Evolutionary conservation across 108 stramenopile species (phyloP), one percentile per base, ranked within the genome.

Genomic region (Cyclostephanos tholiformis): DNA sequence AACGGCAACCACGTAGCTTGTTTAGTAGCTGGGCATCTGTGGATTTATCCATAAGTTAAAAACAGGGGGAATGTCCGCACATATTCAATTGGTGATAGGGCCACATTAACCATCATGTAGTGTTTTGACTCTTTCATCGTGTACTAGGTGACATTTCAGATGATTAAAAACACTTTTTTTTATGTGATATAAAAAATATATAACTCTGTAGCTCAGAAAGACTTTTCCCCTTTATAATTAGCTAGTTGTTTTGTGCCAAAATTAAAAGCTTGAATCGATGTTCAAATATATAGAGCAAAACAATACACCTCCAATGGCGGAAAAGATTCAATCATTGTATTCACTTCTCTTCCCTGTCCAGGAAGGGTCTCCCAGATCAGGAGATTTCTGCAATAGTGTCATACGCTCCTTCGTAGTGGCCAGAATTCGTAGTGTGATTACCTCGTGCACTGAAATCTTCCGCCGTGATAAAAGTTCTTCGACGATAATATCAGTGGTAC

Each of bases 401-500:
- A 81, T 81, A 16, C 80, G 68, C 36, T 66, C 69, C 43, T 75
- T 81, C 10, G 80, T 81, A 13, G 55, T 71, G 17, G 80, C 73
- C 64, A 81, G 66, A 1, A 81, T 75, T 5, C 80, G 73, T 17
- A 81, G 65, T 30, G 80, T 58, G 32, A 69, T 38, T 22, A 81
- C 73, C 62, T 81, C 80, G 27, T 81, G 74, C 4, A 60, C 65
- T 14, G 80, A 27, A 25, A 81, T 69, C 41, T 70, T 81, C 19
- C 80, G 73, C 13, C 48, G 23, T 19, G 67, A 26, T 29, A 48
- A 41, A 6, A 20, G 17, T 17, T 22, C 38, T 6, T 0, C 41
- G 43, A 39, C 43, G 0, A 32, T 25, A 38, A 22, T 43, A 41
- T 52, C 75, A 55, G 16, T 17, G 11, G 4, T 14, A 17, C 57